phyloP scores from a whole-genome alignment of 352 stramenopile genomes.

The Phytophthora tentaculata region DNA sequence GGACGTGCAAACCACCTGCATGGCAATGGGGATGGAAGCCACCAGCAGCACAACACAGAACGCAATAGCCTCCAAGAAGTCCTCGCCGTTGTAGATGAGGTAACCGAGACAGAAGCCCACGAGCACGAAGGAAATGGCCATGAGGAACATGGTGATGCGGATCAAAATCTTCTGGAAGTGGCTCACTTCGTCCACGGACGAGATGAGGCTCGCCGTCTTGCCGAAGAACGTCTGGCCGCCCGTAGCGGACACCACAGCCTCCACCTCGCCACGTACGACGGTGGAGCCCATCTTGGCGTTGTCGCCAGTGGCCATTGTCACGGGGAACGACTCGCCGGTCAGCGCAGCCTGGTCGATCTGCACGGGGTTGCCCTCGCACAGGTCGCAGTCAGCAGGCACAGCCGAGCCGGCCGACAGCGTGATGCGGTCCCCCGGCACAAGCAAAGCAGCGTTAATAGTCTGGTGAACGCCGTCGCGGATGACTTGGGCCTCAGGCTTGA shows the following conservation, averaged over 20 bases:
- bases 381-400: constrained; percentile 92
- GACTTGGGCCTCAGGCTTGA: constrained; percentile 88
- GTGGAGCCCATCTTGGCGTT: constrained; percentile 90
- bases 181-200: constrained; percentile 71
- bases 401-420: constrained; percentile 88
- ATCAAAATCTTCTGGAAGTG: constrained; percentile 93
- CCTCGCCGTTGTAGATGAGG: constrained; percentile 84
- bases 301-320: constrained; percentile 82
- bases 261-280: constrained; percentile 90
- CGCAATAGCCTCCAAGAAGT: constrained; percentile 80
- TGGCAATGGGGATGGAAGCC: constrained; percentile 93
- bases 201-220: constrained; percentile 83
- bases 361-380: constrained; percentile 84
- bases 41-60: constrained; percentile 93
- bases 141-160: constrained; percentile 92
- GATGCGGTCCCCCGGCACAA: constrained; percentile 96
- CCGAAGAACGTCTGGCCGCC: constrained; percentile 93
- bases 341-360: constrained; percentile 93
- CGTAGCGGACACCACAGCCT: constrained; percentile 91
- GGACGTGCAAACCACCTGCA: constrained; percentile 94
- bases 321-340: constrained; percentile 95
- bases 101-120: constrained; percentile 89
- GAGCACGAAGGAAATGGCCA: constrained; percentile 87
- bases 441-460: constrained; percentile 86
- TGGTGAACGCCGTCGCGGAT: constrained; percentile 90